phyloP scores from a whole-genome alignment of 805 yeast species.

The Blastobotrys mokoenaii region DNA sequence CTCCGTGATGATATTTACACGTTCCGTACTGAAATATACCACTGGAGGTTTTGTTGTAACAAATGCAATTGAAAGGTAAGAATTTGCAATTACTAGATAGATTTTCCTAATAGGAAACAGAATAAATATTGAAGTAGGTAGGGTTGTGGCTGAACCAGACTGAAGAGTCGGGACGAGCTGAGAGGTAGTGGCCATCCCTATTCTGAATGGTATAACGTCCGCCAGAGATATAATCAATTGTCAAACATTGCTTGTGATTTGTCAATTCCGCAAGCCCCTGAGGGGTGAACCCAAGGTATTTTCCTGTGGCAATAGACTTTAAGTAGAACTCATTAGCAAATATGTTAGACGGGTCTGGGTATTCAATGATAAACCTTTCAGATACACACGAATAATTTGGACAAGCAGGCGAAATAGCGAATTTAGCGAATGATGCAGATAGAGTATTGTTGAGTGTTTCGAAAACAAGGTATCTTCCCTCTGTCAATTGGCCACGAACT shows the following conservation, averaged over 20 bases:
- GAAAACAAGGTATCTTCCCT: conserved; percentile 18
- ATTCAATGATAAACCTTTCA: not conserved
- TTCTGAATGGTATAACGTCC: not conserved
- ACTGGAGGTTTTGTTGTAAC: no score
- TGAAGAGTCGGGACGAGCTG: not conserved
- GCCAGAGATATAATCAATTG: not conserved
- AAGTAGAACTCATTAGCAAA: conserved; percentile 1
- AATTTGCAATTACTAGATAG: no score
- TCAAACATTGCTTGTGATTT: not conserved
- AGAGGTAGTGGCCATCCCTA: not conserved
- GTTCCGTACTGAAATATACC: no score
- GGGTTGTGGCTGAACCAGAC: not conserved
- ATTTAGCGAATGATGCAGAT: not conserved
- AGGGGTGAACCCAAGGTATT: not conserved
- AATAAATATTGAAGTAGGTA: conserved; percentile 1
- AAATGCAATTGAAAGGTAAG: not conserved
- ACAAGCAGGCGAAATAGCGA: not conserved
- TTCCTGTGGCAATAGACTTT: not conserved
- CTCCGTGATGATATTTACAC: no score
- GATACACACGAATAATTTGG: not conserved
- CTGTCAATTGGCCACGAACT: conserved; percentile 18
- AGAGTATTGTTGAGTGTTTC: not conserved
- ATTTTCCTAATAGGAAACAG: conserved; percentile 3
- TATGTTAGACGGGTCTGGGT: not conserved
- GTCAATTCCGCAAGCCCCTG: no score